These are phyloP conservation scores for Cystobasidium onofrii DNA, from an alignment of 768 basidiomycete genomes.

Conservation along the genomic window DNA sequence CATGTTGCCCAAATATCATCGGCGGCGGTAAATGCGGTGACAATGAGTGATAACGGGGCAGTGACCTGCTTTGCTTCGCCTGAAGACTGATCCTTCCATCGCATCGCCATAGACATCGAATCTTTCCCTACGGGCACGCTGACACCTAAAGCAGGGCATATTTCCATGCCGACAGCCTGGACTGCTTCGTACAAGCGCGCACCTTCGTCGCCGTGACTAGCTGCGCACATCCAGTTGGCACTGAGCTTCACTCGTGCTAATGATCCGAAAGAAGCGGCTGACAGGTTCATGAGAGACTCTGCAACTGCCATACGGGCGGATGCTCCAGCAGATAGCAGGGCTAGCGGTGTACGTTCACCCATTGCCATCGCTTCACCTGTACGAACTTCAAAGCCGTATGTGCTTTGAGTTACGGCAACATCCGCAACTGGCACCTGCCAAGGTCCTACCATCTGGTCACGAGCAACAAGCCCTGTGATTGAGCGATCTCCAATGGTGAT, in stretches of 20 bases:
- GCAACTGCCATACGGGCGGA: slow-evolving; percentile 94
- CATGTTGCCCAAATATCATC: slow-evolving; percentile 70
- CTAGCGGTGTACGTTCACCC: slow-evolving; percentile 91
- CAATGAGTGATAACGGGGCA: slow-evolving; percentile 81
- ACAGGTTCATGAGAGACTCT: slow-evolving; percentile 84
- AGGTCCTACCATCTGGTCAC: slow-evolving; percentile 98
- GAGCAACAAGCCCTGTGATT: slow-evolving; percentile 84
- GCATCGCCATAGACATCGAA: slow-evolving; percentile 99
- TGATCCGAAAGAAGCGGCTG: slow-evolving; percentile 64
- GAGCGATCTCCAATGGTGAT: slow-evolving; percentile 96
- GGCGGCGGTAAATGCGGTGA: slow-evolving; percentile 88
- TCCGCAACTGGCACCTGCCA: slow-evolving; percentile 98
- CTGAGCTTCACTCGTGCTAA: slow-evolving; percentile 80
- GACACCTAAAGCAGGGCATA: slow-evolving; percentile 85
- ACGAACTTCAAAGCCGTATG: slow-evolving; percentile 79
- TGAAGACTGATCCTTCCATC: slow-evolving; percentile 59
- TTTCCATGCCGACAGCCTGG: slow-evolving; percentile 77
- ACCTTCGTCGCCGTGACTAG: slow-evolving; percentile 70
- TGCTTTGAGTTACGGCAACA: slow-evolving; percentile 87
- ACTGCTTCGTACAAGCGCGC: slow-evolving; percentile 75
- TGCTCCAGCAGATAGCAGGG: slow-evolving; percentile 74
- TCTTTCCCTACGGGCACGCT: slow-evolving; percentile 98
- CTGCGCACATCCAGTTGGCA: slow-evolving; percentile 99
- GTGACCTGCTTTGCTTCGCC: slow-evolving; percentile 69
- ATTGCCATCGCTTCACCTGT: slow-evolving; percentile 96